These are phyloP conservation scores for Fraxinus greggii DNA, from an alignment of 305 asterid genomes.

Conservation along the genomic window DNA sequence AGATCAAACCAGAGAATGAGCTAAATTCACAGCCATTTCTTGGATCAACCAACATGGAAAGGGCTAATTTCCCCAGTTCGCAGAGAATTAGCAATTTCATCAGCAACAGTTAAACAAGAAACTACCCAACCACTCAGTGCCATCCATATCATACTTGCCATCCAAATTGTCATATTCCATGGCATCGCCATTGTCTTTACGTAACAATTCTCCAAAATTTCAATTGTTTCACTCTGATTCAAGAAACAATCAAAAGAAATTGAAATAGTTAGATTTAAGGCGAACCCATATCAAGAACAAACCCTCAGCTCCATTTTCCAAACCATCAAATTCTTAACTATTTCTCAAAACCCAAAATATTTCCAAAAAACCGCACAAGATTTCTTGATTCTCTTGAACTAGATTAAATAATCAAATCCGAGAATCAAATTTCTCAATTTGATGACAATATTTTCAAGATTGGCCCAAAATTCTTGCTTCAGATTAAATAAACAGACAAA, in stretches of 20 bases:
- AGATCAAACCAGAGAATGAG: slow-evolving; percentile 24
- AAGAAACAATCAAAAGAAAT: not conserved
- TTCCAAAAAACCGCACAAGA: not conserved
- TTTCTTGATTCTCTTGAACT: not conserved
- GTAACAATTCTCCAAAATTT: slow-evolving; percentile 6
- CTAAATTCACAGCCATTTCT: not conserved
- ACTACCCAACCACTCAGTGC: slow-evolving; percentile 65
- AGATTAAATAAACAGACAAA: not conserved
- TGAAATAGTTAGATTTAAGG: not conserved
- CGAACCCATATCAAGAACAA: not conserved
- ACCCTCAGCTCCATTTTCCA: not conserved
- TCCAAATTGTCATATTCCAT: slow-evolving; percentile 63
- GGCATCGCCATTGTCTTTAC: slow-evolving; percentile 58
- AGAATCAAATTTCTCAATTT: slow-evolving; percentile 17
- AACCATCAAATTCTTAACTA: not conserved
- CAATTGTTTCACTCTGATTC: not conserved
- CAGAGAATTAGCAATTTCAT: slow-evolving; percentile 63
- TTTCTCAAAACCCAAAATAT: not conserved
- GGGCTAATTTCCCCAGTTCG: slow-evolving; percentile 59
- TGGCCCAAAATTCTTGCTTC: not conserved
- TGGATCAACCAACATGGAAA: slow-evolving; percentile 49
- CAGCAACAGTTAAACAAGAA: slow-evolving; percentile 71
- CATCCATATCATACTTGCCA: slow-evolving; percentile 67
- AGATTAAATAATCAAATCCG: slow-evolving; percentile 3
- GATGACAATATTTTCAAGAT: slow-evolving; percentile 14